Evolutionary conservation across 1,284 basidiomycete species (phyloP), one percentile per base, ranked within the genome.

Genomic region (Ganoderma lingzhi): DNA sequence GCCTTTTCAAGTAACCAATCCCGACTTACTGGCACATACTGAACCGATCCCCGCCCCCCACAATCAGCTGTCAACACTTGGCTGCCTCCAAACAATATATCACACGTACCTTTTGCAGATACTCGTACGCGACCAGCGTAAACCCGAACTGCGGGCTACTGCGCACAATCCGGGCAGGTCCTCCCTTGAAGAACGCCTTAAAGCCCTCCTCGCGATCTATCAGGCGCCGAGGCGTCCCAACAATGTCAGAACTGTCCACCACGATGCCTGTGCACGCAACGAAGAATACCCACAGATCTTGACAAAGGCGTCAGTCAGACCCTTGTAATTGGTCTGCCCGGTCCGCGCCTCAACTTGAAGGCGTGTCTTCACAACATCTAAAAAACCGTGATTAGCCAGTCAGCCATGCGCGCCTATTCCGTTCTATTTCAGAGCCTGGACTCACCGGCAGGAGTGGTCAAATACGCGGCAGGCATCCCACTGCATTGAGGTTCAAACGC

Each of bases 341-440:
- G 94, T 93, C 72, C 93, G 88, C 44, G 96, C 93, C 81, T 99
- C 98, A n/a, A 96, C 93, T 81, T 99, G 98, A 73, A 99, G 84
- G 67, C 97, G 91, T n/a, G 97, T 99, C 88, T 99, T 99, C 81
- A 99, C 95, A 70, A 99, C 98, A 81, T 99, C 97, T 90, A 80
- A 79, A 82, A 82, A 41, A 19, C 28, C 37, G 60, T 59, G 62
- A 73, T 83, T 45, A 82, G 73, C 61, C 70, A 63, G 37, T 67
- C 28, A 44, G 65, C 68, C 69, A 73, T 32, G 66, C 77, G 69
- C 71, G 64, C 62, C 63, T 51, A n/a, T 51, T 51, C 48, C 12
- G 12, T 51, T 3, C 23, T 19, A 41, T 56, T 55, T n/a, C 44
- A 64, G 17, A n/a, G 68, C 56, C 66, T 63, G 30, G 58, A 65